phyloP scores from a whole-genome alignment of 75 land plant genomes.

The Cupressus sempervirens region DNA sequence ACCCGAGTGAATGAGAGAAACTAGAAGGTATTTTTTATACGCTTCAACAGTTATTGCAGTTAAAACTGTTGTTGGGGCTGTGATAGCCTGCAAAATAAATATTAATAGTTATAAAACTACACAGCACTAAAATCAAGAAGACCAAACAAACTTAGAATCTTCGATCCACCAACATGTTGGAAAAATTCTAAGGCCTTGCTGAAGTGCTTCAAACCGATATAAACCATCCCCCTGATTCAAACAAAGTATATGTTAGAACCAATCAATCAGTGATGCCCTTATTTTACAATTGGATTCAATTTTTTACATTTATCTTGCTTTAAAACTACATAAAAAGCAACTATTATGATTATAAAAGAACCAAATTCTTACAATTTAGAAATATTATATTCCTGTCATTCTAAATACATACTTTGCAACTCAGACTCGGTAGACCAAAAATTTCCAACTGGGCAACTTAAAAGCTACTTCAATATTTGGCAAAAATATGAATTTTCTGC shows the following conservation, averaged over 20 bases:
- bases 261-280: background rate
- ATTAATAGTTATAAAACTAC: background rate
- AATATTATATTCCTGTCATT: background rate
- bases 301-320: background rate
- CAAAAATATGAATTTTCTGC: no score
- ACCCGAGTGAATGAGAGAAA: constrained; percentile 84
- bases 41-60: constrained; percentile 93
- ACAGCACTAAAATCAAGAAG: background rate
- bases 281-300: background rate
- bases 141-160: background rate
- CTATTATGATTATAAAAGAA: background rate
- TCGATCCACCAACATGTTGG: constrained; percentile 61
- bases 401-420: no score
- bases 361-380: background rate
- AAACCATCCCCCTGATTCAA: constrained; percentile 77
- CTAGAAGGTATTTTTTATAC: constrained; percentile 92
- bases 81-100: constrained; percentile 59
- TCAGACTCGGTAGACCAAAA: no score
- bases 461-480: no score
- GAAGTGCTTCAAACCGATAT: constrained; percentile 79
- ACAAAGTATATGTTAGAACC: background rate
- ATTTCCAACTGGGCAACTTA: no score
- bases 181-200: constrained; percentile 86
- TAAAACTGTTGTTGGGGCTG: constrained; percentile 76
- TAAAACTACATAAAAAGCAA: background rate